Evolutionary conservation across 345 rosid genomes (phyloP), one percentile per base, ranked within the genome.

Genomic region (Cardamine resedifolia): DNA sequence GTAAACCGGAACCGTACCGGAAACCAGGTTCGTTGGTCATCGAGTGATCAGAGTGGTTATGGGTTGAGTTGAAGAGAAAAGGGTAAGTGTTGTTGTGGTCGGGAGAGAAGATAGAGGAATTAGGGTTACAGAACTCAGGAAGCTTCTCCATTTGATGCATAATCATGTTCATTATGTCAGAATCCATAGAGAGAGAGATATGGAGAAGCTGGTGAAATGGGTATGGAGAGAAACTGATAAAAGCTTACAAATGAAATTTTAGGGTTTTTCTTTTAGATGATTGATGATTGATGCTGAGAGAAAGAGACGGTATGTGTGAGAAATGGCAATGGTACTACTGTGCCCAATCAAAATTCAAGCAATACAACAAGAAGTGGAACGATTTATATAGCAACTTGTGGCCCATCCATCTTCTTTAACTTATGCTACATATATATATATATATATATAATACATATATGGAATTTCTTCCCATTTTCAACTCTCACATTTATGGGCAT

Each of bases 121-220:
- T 66, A 53, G 78, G 45, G 70, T 72, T 78, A 62, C 66, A 73
- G 65, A 85, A 85, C 24, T 83, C 91, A 39, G 88, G 86, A 70
- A 83, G 88, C 79, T 88, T 85, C 75, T 81, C 87, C 84, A 82
- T 85, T 51, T 88, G 89, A 79, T 82, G 80, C 86, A 88, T 85
- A 83, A 78, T 81, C 81, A 85, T 69, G 85, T 82, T 82, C 84
- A 80, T 80, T 48, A 73, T 72, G 70, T 78, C 81, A 72, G 77
- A 72, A 55, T 78, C 81, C 81, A 72, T 72, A 14, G 71, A 47
- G 43, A 14, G 71, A 47, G 43, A 8, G 64, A 47, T 51, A 76
- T 69, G 74, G 74, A 55, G 74, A 75, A 75, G 75, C 74, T 62
- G 66, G 2, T 52, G 18, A 69, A 20, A 53, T 69, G 51, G 18